Conservation (phyloP, 768 basidiomycete species). For the Pluteus cervinus region DNA sequence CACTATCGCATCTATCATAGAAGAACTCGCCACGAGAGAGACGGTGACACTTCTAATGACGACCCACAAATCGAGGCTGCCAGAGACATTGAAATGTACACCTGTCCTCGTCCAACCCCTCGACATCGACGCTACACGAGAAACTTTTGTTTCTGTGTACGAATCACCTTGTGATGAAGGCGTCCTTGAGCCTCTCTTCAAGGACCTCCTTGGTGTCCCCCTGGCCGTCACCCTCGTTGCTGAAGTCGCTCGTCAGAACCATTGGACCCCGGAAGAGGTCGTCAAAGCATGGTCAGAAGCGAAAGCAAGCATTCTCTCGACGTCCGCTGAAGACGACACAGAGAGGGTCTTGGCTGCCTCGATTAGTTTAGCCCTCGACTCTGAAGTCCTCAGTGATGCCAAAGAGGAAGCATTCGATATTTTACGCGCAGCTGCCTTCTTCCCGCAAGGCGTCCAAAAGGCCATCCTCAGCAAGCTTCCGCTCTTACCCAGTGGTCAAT, state of each 20-base stretch:
- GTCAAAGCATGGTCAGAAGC: not conserved
- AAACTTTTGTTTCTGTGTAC: not conserved
- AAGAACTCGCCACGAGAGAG: not conserved
- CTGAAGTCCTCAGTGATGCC: not conserved
- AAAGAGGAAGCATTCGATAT: not conserved
- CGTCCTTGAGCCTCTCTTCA: not conserved
- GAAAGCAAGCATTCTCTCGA: not conserved
- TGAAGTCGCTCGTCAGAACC: not conserved
- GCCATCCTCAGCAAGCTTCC: not conserved
- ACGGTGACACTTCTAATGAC: not conserved
- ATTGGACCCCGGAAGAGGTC: not conserved
- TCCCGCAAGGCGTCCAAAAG: not conserved
- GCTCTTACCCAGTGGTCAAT: not conserved
- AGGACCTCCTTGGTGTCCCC: not conserved
- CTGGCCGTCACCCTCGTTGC: not conserved
- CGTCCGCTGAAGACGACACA: not conserved
- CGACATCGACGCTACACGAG: not conserved
- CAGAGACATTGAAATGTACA: not conserved
- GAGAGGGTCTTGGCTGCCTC: not conserved
- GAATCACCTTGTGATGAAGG: not conserved
- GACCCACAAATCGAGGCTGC: not conserved
- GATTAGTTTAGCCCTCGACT: not conserved
- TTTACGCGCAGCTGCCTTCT: not conserved
- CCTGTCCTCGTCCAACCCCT: not conserved
- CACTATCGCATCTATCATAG: no score